These are phyloP conservation scores for Fusarium acutatum DNA, from an alignment of 2,329 filamentous ascomycete genomes.

Conservation along the genomic window DNA sequence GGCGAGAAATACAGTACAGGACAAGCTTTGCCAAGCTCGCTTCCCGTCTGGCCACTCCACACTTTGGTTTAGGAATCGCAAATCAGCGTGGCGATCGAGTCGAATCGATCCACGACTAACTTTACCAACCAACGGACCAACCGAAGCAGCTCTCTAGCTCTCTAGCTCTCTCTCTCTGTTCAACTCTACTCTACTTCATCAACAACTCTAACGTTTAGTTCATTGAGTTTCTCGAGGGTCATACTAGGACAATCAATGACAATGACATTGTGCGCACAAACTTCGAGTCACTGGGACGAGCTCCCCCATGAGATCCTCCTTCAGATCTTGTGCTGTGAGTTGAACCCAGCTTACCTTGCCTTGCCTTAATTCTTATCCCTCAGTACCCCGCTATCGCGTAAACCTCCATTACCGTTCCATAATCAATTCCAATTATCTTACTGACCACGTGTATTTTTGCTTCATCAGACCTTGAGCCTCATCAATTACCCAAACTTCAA, in stretches of 20 bases:
- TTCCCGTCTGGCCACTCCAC: constrained; percentile 8
- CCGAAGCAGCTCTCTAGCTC: neutral
- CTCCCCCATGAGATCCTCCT: constrained; percentile 72
- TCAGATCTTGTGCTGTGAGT: constrained; percentile 69
- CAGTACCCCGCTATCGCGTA: constrained; percentile 28
- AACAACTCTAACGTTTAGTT: neutral
- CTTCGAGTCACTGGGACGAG: constrained; percentile 50
- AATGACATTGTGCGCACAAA: constrained; percentile 40
- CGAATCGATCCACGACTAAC: neutral
- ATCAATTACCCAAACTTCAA: constrained; percentile 69
- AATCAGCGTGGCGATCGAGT: constrained; percentile 6
- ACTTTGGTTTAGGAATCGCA: constrained; percentile 1
- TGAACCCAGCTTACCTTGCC: constrained; percentile 5
- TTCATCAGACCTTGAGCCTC: constrained; percentile 48
- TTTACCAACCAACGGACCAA: neutral
- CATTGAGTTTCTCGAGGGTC: neutral
- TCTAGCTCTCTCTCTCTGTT: neutral
- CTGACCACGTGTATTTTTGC: constrained; percentile 26
- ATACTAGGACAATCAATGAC: neutral
- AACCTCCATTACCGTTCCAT: neutral
- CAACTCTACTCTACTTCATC: neutral
- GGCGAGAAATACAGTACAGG: neutral
- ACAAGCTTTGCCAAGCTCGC: constrained; percentile 29
- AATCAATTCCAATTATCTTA: constrained; percentile 8
- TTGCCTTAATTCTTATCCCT: constrained; percentile 20